Base-by-base conservation (phyloP, 2,329 filamentous ascomycete genomes). In the Hypoxylon sp. region DNA sequence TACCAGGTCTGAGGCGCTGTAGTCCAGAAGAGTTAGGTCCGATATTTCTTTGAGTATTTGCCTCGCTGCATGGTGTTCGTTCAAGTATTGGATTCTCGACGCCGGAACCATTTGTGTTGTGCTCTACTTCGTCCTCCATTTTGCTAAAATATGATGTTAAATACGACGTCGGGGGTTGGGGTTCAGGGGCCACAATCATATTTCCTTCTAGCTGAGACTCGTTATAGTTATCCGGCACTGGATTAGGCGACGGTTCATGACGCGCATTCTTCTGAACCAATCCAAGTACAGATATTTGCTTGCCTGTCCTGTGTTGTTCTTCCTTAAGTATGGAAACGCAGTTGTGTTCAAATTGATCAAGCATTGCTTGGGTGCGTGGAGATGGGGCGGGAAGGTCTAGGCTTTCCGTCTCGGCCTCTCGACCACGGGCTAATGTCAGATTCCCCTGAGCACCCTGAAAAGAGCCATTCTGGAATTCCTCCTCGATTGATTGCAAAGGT, bases 401-500 rank as follows among this genome's bases (percentile, higher is more conserved):
- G 29, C 29, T 31, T 8, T 51, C 19, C 6, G 8, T 17, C 10
- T 57, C 44, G 3, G 5, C 29, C n/a, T 60, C 55, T 11, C 4
- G 51, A 57, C 29, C n/a, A n/a, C 60, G 5, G 5, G 10, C 48
- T n/a, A 8, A 29, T 26, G 5, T n/a, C 9, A 13, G 11, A 13
- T 31, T 42, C 14, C 31, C 24, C 22, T 29, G 47, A 3, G 33
- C 13, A 11, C 22, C n/a, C 17, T 35, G 51, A 26, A 14, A 39
- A 10, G 24, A 5, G 8, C 8, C 52, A 13, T 9, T 19, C 22
- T 39, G 48, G 42, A 17, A 17, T 6, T 68, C 58, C 13, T 51
- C 33, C 47, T 70, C 68, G 29, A 70, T 66, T 6, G 68, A 70
- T 8, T 48, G 54, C n/a, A 70, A 10, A 2, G 51, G 62, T 10